Base-by-base conservation (phyloP, 164 flowering plant genomes). In the Kalanchoe fedtschenkoi region DNA sequence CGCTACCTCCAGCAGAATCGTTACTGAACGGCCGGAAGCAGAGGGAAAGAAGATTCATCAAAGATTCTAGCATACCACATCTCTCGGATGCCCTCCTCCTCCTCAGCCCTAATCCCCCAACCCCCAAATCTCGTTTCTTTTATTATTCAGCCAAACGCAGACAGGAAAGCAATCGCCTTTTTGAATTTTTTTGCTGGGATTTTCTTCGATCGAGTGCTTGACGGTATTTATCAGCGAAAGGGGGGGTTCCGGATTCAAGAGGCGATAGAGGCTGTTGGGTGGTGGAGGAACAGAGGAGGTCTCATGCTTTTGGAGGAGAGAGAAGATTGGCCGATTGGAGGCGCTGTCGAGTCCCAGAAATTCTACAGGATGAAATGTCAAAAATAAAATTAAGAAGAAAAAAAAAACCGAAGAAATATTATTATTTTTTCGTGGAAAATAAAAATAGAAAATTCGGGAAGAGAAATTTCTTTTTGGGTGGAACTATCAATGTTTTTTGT, bases 41-140 rank as follows among this genome's bases (percentile, higher is more conserved):
- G 9, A 74, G 66, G 58, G 83, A 80, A 34, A 81, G 66, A 61
- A 84, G 71, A 68, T 79, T 81, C 88, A 81, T 87, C 73, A 81
- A 78, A 55, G 65, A 76, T 70, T 71, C 77, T 34, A 81, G 77
- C 86, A 84, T 83, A 81, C 86, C 83, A 81, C 88, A 87, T 87
- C 83, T 78, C 93, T 75, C 73, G 67, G 66, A 61, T 35, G 60
- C 38, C 71, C 62, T 61, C 66, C 74, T 72, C 28, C n/a, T n/a
- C n/a, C n/a, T n/a, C n/a, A 44, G 0, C 56, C 56, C 32, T 2
- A 51, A 24, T 11, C 26, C 32, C 32, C 16, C 28, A 62, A 17
- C 56, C 69, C 63, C 46, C 34, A 19, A 54, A 15, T 16, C 28
- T 60, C 46, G 19, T 28, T 17, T 14, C 1, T 10, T 10, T 1